Evolutionary conservation across 257 asterid species (phyloP).

Genomic region (Ilex aquifolium): DNA sequence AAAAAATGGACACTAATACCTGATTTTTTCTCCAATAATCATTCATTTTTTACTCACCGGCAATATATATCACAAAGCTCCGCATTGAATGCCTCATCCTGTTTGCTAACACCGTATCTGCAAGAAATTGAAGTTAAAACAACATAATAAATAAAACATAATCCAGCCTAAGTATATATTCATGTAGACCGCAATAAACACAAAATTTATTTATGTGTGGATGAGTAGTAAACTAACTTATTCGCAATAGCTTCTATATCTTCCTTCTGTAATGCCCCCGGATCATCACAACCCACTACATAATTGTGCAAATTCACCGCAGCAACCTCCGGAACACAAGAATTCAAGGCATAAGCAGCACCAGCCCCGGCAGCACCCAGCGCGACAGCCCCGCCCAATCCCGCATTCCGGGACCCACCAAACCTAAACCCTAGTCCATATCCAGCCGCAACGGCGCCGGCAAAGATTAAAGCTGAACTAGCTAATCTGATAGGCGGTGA

Average conservation of each 20-base stretch:
- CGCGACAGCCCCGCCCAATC: slow-evolving; percentile 75
- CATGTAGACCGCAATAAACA: no score
- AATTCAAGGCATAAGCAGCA: slow-evolving; percentile 73
- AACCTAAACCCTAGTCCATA: slow-evolving; percentile 72
- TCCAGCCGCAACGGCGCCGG: slow-evolving; percentile 79
- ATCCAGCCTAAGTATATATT: no score
- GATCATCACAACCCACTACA: slow-evolving; percentile 69
- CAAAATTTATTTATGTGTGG: no score
- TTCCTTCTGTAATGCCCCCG: slow-evolving; percentile 67
- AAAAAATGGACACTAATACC: no score
- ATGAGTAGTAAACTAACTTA: slow-evolving; percentile 26
- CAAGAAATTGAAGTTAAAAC: slow-evolving; percentile 16
- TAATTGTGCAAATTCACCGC: slow-evolving; percentile 81
- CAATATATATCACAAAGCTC: slow-evolving; percentile 91
- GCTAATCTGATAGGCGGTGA: slow-evolving; percentile 78
- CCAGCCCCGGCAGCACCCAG: slow-evolving; percentile 88
- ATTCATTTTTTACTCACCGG: slow-evolving; percentile 38
- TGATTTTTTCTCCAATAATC: no score
- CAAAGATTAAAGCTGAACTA: slow-evolving; percentile 57
- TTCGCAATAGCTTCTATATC: slow-evolving; percentile 76
- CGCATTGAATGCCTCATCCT: slow-evolving; percentile 76
- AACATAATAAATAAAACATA: background rate
- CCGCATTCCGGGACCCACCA: slow-evolving; percentile 70
- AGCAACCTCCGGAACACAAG: slow-evolving; percentile 87
- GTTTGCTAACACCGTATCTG: slow-evolving; percentile 91